Evolutionary conservation across 208 protist species (phyloP), one percentile per base, ranked within the genome.

Genomic region (Trypanosoma melophagium): DNA sequence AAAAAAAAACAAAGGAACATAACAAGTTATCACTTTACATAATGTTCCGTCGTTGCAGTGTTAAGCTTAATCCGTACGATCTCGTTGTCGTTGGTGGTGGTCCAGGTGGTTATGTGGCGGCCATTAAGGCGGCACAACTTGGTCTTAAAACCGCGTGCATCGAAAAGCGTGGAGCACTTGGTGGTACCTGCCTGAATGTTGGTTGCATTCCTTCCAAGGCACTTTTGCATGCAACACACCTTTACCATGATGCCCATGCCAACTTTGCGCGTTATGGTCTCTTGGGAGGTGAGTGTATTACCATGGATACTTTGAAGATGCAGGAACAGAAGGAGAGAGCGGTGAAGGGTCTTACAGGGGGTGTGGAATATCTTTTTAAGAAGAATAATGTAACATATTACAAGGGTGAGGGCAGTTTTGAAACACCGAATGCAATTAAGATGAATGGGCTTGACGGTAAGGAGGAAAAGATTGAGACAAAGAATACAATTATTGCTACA

Each of bases 191-290:
- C 90, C 89, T 99, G n/a, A 99, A 99, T 80, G 98, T 99, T 38
- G 98, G 97, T 38, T 99, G 98, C 90, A 99, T 99, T 73, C 99
- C 99, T 14, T 99, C 98, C 58, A 99, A 99, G 89, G 89, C 98
- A 41, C 93, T 99, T 7, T 90, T 99, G 0, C 93, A 99, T 78
- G 92, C 98, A 35, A 98, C 98, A 28, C 98, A 99, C 80, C 51
- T 98, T 51, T 99, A 98, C 77, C 88, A 99, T 65, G 87, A 98
- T 57, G 94, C 98, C 7, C 85, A 98, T 77, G 60, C 91, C 63
- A 94, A 98, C 68, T 99, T 99, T 71, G 75, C 74, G 22, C 89
- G 95, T 51, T 95, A 93, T 72, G 98, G 97, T 59, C 79, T 99
- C 25, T 66, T 80, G 24, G 88, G 84, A 22, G 91, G 87, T 21